These are phyloP conservation scores for Beauveria sp. DNA, from an alignment of 2,329 filamentous ascomycete species.

Conservation along the genomic window DNA sequence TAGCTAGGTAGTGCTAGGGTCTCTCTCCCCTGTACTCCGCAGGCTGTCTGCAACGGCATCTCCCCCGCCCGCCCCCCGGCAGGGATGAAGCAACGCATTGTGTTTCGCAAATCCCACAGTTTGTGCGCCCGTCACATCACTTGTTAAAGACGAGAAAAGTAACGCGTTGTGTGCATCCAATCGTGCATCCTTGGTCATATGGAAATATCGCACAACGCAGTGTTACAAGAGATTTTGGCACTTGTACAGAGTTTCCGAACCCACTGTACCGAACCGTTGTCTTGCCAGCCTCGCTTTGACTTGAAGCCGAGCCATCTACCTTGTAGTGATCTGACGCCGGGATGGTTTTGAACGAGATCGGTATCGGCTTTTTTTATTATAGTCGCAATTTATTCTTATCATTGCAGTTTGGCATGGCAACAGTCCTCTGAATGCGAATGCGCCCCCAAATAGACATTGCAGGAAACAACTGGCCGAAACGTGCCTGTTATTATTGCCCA, in stretches of 20 bases:
- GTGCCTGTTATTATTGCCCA: too few relatives aligned
- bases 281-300: too few relatives aligned
- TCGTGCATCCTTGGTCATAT: neutral
- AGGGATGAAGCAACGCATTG: neutral
- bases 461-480: too few relatives aligned
- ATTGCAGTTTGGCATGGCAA: neutral
- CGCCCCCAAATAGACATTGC: too few relatives aligned
- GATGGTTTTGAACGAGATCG: neutral
- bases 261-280: too few relatives aligned
- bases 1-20: neutral
- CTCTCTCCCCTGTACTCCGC: too few relatives aligned
- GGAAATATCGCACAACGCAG: neutral
- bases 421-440: too few relatives aligned
- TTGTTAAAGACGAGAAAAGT: neutral
- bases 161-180: neutral
- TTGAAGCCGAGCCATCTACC: neutral
- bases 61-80: neutral
- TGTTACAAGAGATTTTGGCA: neutral
- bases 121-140: neutral
- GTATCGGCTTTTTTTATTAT: neutral
- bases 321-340: neutral
- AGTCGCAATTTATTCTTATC: neutral
- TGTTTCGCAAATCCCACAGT: constrained; percentile 2
- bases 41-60: neutral
- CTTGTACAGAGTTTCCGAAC: neutral